phyloP scores from a whole-genome alignment of 345 rosid species.

The Corchorus capsularis region DNA sequence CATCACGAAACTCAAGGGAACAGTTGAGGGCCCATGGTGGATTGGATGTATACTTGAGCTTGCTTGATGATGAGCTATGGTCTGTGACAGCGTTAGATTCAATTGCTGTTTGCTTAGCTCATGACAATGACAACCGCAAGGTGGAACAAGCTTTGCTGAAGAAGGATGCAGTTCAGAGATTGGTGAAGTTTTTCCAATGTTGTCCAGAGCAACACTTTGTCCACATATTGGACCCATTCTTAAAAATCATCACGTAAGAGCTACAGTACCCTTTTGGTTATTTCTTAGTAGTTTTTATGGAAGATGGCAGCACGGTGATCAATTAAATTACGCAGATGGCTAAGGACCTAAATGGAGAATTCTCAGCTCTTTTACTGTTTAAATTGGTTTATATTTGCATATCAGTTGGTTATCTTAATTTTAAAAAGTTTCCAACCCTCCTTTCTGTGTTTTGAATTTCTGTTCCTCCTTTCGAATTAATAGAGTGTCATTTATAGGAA shows the following conservation, averaged over 20 bases:
- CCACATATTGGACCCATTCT: constrained; percentile 97
- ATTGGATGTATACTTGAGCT: constrained; percentile 86
- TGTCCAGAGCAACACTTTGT: constrained; percentile 96
- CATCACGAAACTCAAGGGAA: constrained; percentile 96
- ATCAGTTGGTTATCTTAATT: not conserved
- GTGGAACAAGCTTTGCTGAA: constrained; percentile 95
- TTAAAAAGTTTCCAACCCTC: not conserved
- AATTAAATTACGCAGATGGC: not conserved
- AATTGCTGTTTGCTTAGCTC: constrained; percentile 95
- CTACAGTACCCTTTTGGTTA: not conserved
- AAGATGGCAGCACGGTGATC: not conserved
- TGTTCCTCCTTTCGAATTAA: not conserved
- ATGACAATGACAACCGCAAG: constrained; percentile 91
- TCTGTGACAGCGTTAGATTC: constrained; percentile 95
- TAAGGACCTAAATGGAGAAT: not conserved
- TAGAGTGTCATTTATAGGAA: not conserved
- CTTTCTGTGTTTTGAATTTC: not conserved
- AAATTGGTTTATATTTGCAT: constrained; percentile 1
- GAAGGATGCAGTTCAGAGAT: constrained; percentile 80
- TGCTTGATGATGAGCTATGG: constrained; percentile 88
- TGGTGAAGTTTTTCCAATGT: constrained; percentile 90
- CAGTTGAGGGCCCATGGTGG: constrained; percentile 98
- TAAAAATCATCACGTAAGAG: constrained; percentile 93
- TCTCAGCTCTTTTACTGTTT: not conserved
- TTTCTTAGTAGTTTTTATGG: not conserved